Evolutionary conservation across 345 rosid species (phyloP).

Genomic region (Rhizophora apiculata): DNA sequence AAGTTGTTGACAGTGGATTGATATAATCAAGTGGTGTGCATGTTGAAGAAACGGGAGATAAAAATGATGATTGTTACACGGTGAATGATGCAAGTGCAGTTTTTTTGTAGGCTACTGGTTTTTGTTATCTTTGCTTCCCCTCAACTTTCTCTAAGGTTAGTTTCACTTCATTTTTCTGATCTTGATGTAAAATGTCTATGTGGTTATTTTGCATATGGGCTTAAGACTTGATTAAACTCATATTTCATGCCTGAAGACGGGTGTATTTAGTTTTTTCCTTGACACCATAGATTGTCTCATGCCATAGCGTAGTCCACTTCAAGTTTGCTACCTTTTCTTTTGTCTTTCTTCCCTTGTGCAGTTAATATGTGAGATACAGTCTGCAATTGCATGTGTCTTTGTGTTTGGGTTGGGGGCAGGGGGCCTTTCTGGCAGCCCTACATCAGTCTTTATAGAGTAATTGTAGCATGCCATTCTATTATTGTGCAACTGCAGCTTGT

Average conservation of each 20-base stretch:
- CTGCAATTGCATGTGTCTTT: no score
- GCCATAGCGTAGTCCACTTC: no score
- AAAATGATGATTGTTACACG: constrained; percentile 80
- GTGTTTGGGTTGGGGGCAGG: no score
- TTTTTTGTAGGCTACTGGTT: constrained; percentile 72
- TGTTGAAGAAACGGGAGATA: constrained; percentile 92
- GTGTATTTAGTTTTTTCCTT: background rate
- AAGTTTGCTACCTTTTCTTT: no score
- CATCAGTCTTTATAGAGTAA: no score
- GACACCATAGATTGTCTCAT: no score
- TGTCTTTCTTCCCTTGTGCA: no score
- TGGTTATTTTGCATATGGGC: background rate
- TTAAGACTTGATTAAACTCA: background rate
- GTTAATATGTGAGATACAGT: no score
- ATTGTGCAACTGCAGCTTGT: no score
- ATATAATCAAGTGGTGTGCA: constrained; percentile 77
- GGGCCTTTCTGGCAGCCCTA: no score
- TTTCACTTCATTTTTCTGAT: background rate
- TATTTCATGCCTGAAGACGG: background rate
- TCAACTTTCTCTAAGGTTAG: constrained; percentile 23
- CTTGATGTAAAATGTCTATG: background rate
- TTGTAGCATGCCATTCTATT: no score
- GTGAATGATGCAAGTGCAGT: constrained; percentile 60
- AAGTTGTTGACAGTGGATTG: constrained; percentile 84
- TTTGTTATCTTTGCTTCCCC: background rate